phyloP scores from a whole-genome alignment of 1,284 basidiomycete genomes.

The Flammula alnicola region DNA sequence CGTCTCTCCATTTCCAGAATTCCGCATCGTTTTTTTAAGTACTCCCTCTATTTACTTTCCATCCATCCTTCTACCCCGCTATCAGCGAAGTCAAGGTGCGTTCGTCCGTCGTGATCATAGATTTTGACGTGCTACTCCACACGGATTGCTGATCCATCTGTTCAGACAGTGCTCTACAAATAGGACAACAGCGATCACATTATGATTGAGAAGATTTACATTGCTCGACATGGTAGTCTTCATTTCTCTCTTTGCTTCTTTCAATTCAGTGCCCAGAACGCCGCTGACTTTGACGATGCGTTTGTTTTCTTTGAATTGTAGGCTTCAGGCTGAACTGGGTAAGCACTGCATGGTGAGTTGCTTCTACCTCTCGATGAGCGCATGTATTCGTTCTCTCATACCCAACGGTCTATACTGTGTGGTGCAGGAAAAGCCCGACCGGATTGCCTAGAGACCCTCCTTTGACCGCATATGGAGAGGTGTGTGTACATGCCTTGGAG shows the following conservation, averaged over 20 bases:
- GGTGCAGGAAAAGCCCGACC: constrained; percentile 66
- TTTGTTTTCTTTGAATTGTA: no score
- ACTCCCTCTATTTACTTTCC: background rate
- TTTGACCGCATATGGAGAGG: constrained; percentile 77
- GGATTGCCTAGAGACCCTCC: constrained; percentile 79
- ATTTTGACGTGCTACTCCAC: constrained; percentile 1
- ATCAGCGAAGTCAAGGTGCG: constrained; percentile 14
- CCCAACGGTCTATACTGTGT: constrained; percentile 1
- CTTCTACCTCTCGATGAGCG: constrained; percentile 1
- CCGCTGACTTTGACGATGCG: background rate
- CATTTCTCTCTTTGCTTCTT: background rate
- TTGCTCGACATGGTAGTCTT: constrained; percentile 74
- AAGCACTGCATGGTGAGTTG: constrained; percentile 64
- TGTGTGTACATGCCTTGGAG: constrained; percentile 30
- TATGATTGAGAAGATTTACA: constrained; percentile 77
- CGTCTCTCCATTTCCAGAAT: no score
- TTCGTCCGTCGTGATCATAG: no score
- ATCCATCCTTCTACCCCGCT: constrained; percentile 18
- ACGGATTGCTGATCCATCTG: background rate
- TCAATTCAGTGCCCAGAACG: background rate
- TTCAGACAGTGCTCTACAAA: background rate
- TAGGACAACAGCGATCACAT: background rate
- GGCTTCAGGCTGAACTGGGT: constrained; percentile 81
- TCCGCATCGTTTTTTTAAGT: background rate
- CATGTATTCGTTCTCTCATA: constrained; percentile 3